These are phyloP conservation scores for Colletotrichum sp. DNA, from an alignment of 2,329 filamentous ascomycete species.

Conservation along the genomic window DNA sequence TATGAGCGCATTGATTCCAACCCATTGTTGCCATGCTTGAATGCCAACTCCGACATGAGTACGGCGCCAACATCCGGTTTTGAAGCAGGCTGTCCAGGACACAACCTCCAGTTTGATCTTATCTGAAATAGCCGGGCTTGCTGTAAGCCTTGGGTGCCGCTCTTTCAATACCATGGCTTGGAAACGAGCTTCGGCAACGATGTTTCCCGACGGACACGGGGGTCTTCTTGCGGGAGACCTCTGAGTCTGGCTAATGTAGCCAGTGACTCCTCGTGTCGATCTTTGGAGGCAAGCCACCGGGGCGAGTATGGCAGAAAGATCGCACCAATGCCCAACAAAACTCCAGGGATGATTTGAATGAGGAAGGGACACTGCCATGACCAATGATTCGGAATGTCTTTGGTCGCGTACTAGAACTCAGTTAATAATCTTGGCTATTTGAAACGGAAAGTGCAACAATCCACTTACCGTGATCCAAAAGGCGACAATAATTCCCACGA, in stretches of 20 bases:
- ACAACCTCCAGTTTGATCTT: slow-evolving; percentile 46
- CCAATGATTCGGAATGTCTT: slow-evolving; percentile 42
- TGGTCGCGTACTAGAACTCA: slow-evolving; percentile 45
- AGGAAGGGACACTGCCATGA: background rate
- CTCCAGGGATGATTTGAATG: background rate
- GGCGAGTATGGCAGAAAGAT: background rate
- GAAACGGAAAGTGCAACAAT: accelerated
- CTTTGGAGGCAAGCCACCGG: background rate
- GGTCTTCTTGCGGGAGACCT: slow-evolving; percentile 43
- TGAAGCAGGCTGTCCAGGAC: slow-evolving; percentile 52
- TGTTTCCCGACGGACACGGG: slow-evolving; percentile 50
- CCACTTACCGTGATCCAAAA: slow-evolving; percentile 51
- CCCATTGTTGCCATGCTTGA: slow-evolving; percentile 23
- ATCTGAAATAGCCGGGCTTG: slow-evolving; percentile 33
- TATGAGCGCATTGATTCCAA: slow-evolving; percentile 24
- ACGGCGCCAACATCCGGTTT: slow-evolving; percentile 43
- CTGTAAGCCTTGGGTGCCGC: slow-evolving; percentile 39
- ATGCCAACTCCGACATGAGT: slow-evolving; percentile 39
- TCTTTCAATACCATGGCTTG: background rate
- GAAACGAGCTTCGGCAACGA: slow-evolving; percentile 45
- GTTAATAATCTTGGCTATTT: background rate
- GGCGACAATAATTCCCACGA: slow-evolving; percentile 55
- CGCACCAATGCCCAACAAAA: background rate
- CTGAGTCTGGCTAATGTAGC: slow-evolving; percentile 40
- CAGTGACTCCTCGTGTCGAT: slow-evolving; percentile 40